Evolutionary conservation across 331 rosid species (phyloP).

Genomic region (Arachis monticola): DNA sequence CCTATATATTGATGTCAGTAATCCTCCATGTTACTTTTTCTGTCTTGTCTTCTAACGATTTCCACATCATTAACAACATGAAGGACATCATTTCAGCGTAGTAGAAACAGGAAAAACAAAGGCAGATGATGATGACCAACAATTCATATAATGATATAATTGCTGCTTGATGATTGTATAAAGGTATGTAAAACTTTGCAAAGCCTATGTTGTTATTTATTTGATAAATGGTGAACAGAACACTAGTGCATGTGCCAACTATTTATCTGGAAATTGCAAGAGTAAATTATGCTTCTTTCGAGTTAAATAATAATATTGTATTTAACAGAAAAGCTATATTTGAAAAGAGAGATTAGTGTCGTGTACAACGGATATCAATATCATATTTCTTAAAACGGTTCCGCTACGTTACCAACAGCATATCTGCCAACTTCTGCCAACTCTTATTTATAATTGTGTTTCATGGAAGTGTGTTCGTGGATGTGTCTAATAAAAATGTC

Average conservation of each 20-base stretch:
- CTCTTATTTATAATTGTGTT: no score
- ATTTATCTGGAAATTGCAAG: no score
- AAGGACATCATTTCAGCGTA: slow-evolving; percentile 49
- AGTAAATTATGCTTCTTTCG: no score
- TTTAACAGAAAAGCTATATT: no score
- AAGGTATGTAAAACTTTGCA: slow-evolving; percentile 27
- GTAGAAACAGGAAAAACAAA: not conserved
- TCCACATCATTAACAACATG: slow-evolving; percentile 26
- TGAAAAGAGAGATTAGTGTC: no score
- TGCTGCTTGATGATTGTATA: not conserved
- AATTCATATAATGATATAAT: not conserved
- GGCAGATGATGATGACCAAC: slow-evolving; percentile 11
- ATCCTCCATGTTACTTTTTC: slow-evolving; percentile 4
- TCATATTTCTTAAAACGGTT: no score
- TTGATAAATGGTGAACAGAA: not conserved
- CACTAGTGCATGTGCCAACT: not conserved
- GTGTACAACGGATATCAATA: no score
- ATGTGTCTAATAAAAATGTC: no score
- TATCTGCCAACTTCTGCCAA: no score
- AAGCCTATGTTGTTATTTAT: not conserved
- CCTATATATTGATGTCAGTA: not conserved
- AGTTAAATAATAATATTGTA: not conserved
- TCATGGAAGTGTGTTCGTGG: no score
- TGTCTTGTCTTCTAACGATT: not conserved
- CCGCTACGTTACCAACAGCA: no score